Conservation (phyloP, 805 yeast species). For the Tetrapisispora iriomotensis region DNA sequence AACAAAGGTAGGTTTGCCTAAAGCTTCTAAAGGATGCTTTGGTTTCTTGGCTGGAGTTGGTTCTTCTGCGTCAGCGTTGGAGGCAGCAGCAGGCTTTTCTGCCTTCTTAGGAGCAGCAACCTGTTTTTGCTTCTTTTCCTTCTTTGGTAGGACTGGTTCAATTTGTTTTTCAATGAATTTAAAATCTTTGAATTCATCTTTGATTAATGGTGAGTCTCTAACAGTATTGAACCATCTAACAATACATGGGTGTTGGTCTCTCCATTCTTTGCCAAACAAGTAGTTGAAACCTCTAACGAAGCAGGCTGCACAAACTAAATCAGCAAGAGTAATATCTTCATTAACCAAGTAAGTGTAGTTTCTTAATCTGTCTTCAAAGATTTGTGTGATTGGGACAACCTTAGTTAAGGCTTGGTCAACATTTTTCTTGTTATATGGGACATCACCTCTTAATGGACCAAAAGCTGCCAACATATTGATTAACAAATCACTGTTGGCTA, state of each 20-base stretch:
- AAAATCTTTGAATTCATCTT: slow-evolving; percentile 36
- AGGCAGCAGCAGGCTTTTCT: slow-evolving; percentile 49
- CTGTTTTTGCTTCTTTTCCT: slow-evolving; percentile 33
- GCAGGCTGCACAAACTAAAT: slow-evolving; percentile 43
- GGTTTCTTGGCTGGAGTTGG: slow-evolving; percentile 54
- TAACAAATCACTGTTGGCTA: slow-evolving; percentile 60
- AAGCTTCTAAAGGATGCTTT: slow-evolving; percentile 82
- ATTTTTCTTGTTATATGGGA: slow-evolving; percentile 68
- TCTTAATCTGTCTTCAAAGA: slow-evolving; percentile 49
- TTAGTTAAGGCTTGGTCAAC: slow-evolving; percentile 38
- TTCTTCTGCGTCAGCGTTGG: slow-evolving; percentile 54
- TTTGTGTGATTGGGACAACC: slow-evolving; percentile 32
- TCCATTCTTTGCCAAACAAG: slow-evolving; percentile 59
- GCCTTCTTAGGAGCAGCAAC: slow-evolving; percentile 24
- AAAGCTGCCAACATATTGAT: slow-evolving; percentile 40
- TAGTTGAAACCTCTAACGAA: slow-evolving; percentile 45
- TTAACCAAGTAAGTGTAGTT: slow-evolving; percentile 61
- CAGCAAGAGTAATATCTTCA: slow-evolving; percentile 58
- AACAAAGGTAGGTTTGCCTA: slow-evolving; percentile 61
- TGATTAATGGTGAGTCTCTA: slow-evolving; percentile 36
- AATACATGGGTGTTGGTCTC: slow-evolving; percentile 49
- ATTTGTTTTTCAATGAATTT: slow-evolving; percentile 40
- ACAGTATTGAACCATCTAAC: slow-evolving; percentile 66
- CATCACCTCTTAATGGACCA: slow-evolving; percentile 50
- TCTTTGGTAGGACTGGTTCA: slow-evolving; percentile 58